Evolutionary conservation across 805 yeast species (phyloP), one percentile per base, ranked within the genome.

Genomic region (Crinitomyces ghanaensis): DNA sequence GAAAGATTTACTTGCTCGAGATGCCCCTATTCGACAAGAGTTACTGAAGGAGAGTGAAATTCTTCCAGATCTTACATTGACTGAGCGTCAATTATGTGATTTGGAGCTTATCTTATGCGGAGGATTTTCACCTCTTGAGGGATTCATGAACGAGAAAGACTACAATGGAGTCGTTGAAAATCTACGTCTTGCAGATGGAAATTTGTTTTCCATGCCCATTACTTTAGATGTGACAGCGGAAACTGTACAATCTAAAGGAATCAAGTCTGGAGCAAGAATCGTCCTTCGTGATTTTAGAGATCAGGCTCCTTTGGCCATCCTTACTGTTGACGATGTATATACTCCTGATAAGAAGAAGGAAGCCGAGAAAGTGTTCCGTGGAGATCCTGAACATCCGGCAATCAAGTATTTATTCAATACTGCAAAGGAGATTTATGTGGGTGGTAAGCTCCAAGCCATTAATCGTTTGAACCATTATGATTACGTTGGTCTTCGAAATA

Each of bases 321-420:
- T 86, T 51, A 78, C 93, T 7, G 65, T 86, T 16, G 74, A 68
- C 38, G 91, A 85, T 42, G 70, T 82, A 21, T 86, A 79, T 65
- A 66, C 66, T 48, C 95, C 95, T 45, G 68, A 86, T 59, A 88
- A 88, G 66, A 51, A 62, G 36, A 54, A 55, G 13, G 97, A 86
- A 64, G 95, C 95, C 34, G 59, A 72, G 45, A 69, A 77, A 53
- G 96, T 85, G 19, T 88, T 84, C 63, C 75, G 96, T 56, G 97
- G 96, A 41, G 96, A 88, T 57, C 86, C 93, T 28, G 96, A 88
- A 57, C 97, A 86, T 60, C 96, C 96, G 14, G 96, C 96, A 8
- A 66, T 81, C 49, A 67, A 65, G 49, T 86, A 81, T 60, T 65
- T 86, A 46, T 53, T 59, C 50, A 74, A 80, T 41, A 64, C 68